Evolutionary conservation across 805 yeast genomes (phyloP).

Genomic region (Pichia deserticola): DNA sequence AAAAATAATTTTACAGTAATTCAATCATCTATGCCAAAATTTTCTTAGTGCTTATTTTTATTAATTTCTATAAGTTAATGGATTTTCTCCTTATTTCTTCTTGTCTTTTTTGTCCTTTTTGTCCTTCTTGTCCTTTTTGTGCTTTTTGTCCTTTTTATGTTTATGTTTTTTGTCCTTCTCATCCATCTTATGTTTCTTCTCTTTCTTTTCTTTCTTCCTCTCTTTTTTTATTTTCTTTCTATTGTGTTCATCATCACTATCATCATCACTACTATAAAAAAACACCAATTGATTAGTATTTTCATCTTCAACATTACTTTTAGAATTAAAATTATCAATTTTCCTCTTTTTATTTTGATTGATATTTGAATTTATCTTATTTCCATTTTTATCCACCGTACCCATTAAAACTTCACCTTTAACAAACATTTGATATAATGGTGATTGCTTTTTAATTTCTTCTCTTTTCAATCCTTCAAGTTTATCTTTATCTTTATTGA

Average conservation of each 20-base stretch:
- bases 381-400: slow-evolving; percentile 36
- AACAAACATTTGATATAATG: slow-evolving; percentile 80
- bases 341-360: not conserved
- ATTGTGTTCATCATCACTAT: slow-evolving; percentile 20
- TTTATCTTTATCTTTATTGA: slow-evolving; percentile 25
- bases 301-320: not conserved
- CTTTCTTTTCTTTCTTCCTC: slow-evolving; percentile 21
- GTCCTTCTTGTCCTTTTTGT: slow-evolving; percentile 15
- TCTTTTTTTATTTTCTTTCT: not conserved
- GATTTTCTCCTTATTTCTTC: not conserved
- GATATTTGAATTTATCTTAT: not conserved
- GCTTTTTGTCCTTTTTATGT: slow-evolving; percentile 18
- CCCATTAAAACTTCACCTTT: slow-evolving; percentile 82
- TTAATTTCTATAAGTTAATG: not conserved
- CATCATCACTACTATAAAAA: slow-evolving; percentile 17
- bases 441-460: slow-evolving; percentile 39
- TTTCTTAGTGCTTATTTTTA: too few relatives aligned
- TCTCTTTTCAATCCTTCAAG: slow-evolving; percentile 40
- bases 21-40: too few relatives aligned
- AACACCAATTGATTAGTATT: slow-evolving; percentile 14
- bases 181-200: slow-evolving; percentile 17
- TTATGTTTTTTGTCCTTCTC: slow-evolving; percentile 17
- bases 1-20: too few relatives aligned
- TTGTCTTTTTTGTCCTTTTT: slow-evolving; percentile 18
- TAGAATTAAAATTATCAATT: slow-evolving; percentile 2